A percentile compares a stretch with the other conserved stretches of the same genome.
These are phyloP conservation scores for Dentipellis fragilis DNA, from an alignment of 768 basidiomycete genomes.

Conservation along the genomic window DNA sequence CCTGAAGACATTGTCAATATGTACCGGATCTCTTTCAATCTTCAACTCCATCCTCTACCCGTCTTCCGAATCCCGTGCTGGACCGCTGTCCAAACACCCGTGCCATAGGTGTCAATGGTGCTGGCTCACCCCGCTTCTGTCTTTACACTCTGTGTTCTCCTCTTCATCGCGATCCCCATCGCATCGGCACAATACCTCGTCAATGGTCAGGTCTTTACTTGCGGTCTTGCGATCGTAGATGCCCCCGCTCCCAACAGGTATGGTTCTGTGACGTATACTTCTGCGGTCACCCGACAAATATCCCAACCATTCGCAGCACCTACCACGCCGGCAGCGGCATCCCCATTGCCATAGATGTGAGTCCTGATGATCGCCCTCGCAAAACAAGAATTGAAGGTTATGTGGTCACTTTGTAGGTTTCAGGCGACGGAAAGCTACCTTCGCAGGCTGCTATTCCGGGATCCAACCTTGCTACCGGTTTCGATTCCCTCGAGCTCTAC, in stretches of 20 bases:
- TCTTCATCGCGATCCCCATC: not conserved
- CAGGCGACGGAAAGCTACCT: constrained; percentile 35
- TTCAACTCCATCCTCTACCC: too few species aligned
- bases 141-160: not conserved
- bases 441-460: constrained; percentile 23
- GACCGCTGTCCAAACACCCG: not conserved
- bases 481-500: constrained; percentile 33
- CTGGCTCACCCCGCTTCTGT: not conserved
- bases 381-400: not conserved
- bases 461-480: constrained; percentile 26
- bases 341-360: constrained; percentile 27
- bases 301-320: constrained; percentile 11
- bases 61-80: too few species aligned
- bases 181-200: constrained; percentile 17
- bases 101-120: not conserved
- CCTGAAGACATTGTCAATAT: too few species aligned
- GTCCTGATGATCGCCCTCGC: not conserved
- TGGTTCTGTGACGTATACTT: not conserved
- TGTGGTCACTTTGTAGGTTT: constrained; percentile 20
- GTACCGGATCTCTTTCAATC: too few species aligned
- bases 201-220: constrained; percentile 21
- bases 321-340: constrained; percentile 21
- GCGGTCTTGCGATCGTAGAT: constrained; percentile 26
- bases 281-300: too few species aligned
- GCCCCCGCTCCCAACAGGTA: constrained; percentile 19